Evolutionary conservation across 2,329 filamentous ascomycete species (phyloP), one percentile per base, ranked within the genome.

Genomic region (Aphanoascus verrucosus): DNA sequence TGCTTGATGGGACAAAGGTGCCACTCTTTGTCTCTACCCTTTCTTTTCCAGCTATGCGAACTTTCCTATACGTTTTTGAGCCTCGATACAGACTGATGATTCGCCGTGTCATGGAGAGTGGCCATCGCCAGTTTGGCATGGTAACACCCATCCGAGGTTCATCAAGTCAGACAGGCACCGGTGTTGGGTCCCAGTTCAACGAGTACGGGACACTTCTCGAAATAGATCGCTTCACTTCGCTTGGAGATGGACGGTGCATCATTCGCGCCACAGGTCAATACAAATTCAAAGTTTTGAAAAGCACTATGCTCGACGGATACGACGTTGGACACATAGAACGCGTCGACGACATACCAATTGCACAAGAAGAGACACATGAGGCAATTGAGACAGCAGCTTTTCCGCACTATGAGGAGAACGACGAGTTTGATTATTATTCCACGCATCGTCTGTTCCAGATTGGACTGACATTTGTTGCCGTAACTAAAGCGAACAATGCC

Each of bases 11-110:
- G 8, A 74, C 81, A 15, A 78, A 82, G 35, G 78, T 84, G 3
- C 80, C 87, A 0, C 72, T 95, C 0, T 95, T 95, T 60, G 79
- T 94, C 32, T 93, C 86, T 68, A 88, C 88, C 0, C 69, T 94
- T 7, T 80, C 87, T 0, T 91, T 93, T 60, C 90, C 90, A 0
- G 75, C 77, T 1, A 88, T 91, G 80, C 88, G 85, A 0, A 90
- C 87, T 0, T 93, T 93, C 60, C 73, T 95, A 2, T 86, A 94
- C 62, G 80, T 96, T n/a, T 95, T 94, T 64, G 90, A 95, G 66
- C 86, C 87, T n/a, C 79, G 86, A 5, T 95, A 95, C 65, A 81
- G 88, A 6, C 75, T 93, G n/a, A 93, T 95, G 88, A 84, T 95
- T 37, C 79, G 85, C 45, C 80, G 88, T 35, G 85, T 82, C 0